phyloP scores from a whole-genome alignment of 805 yeast genomes.

The Maudiozyma bulderi region DNA sequence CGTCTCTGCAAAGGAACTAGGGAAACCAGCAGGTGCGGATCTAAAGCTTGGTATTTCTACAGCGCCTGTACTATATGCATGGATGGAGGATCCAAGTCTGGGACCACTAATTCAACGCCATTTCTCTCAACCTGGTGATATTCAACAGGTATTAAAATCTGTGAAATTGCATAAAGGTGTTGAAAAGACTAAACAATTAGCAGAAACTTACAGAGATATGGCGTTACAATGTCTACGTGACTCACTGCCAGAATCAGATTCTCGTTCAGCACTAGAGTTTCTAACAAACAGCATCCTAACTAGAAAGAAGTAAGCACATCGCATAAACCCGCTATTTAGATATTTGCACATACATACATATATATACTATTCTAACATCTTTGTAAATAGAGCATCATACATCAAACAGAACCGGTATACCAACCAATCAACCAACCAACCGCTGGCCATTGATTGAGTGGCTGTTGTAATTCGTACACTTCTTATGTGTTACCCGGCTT shows the following conservation, averaged over 20 bases:
- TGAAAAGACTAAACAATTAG: slow-evolving; percentile 63
- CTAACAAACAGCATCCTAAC: slow-evolving; percentile 76
- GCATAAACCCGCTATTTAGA: not conserved
- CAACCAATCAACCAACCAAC: too few relatives aligned
- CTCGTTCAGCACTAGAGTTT: slow-evolving; percentile 77
- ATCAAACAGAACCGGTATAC: too few relatives aligned
- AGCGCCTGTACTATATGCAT: slow-evolving; percentile 90
- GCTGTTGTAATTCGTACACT: too few relatives aligned
- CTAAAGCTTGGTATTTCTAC: slow-evolving; percentile 90
- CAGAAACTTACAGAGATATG: slow-evolving; percentile 63
- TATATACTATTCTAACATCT: too few relatives aligned
- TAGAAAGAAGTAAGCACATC: slow-evolving; percentile 48
- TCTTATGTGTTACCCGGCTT: too few relatives aligned
- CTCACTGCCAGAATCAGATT: slow-evolving; percentile 75
- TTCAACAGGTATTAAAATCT: slow-evolving; percentile 66
- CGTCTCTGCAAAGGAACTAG: slow-evolving; percentile 71
- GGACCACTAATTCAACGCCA: slow-evolving; percentile 80
- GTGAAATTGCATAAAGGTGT: slow-evolving; percentile 69
- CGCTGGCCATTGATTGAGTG: too few relatives aligned
- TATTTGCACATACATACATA: not conserved
- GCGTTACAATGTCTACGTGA: slow-evolving; percentile 63
- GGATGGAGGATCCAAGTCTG: slow-evolving; percentile 78
- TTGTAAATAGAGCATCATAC: too few relatives aligned
- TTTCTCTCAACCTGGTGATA: slow-evolving; percentile 73
- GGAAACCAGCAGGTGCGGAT: slow-evolving; percentile 96